phyloP scores from a whole-genome alignment of 2,329 filamentous ascomycete species.

The Ophiostoma himal-ulmi region DNA sequence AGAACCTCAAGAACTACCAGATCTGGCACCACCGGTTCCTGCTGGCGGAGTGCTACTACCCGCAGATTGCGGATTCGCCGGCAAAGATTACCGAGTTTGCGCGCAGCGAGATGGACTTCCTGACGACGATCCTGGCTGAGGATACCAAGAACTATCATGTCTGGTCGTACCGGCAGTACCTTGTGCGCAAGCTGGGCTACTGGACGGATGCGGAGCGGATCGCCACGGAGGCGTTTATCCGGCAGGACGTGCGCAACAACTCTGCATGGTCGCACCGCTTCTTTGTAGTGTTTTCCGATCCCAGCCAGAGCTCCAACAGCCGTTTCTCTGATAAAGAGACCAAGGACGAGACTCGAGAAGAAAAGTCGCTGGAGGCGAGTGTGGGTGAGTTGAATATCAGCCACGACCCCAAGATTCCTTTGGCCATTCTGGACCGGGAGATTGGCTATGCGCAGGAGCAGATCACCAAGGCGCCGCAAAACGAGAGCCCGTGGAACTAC shows the following conservation, averaged over 20 bases:
- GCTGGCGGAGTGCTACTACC: constrained; percentile 54
- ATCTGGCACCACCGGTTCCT: constrained; percentile 79
- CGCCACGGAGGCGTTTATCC: constrained; percentile 66
- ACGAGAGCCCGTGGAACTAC: constrained; percentile 93
- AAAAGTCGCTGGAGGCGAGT: constrained; percentile 7
- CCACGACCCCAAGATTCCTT: constrained; percentile 52
- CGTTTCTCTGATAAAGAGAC: background rate
- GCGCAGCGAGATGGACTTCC: constrained; percentile 65
- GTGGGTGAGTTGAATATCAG: constrained; percentile 44
- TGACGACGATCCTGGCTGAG: constrained; percentile 70
- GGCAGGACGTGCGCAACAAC: constrained; percentile 85
- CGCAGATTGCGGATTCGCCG: constrained; percentile 54
- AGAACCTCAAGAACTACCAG: constrained; percentile 95
- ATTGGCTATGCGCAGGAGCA: constrained; percentile 66
- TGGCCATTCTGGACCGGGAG: constrained; percentile 65
- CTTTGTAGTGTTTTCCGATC: constrained; percentile 76
- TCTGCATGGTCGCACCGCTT: constrained; percentile 97
- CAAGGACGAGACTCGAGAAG: background rate
- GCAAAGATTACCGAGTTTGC: constrained; percentile 53
- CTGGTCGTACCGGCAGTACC: constrained; percentile 84
- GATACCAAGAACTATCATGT: constrained; percentile 99
- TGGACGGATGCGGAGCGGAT: constrained; percentile 61
- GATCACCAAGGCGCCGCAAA: constrained; percentile 78
- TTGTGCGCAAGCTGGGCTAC: constrained; percentile 60
- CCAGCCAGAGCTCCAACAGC: constrained; percentile 40